phyloP scores from a whole-genome alignment of 768 basidiomycete species.

The Panellus pusillus region DNA sequence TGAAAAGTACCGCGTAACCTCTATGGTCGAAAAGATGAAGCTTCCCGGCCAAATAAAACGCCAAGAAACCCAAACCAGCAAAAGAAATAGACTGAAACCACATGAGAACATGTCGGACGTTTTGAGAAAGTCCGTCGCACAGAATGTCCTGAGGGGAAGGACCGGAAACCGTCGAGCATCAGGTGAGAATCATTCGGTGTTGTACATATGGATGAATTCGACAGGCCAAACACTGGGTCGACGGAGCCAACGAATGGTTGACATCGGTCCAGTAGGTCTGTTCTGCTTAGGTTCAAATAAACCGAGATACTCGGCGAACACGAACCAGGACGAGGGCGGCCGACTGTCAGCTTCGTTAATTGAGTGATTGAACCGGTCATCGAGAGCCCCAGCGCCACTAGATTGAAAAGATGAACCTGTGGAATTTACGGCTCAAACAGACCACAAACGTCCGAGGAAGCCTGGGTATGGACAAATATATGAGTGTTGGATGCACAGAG shows the following conservation, averaged over 20 bases:
- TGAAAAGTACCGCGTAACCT: conserved; percentile 62
- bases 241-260: conserved; percentile 61
- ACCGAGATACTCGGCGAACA: not conserved
- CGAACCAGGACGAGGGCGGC: conserved; percentile 82
- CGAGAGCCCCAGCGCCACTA: conserved; percentile 72
- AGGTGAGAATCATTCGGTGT: conserved; percentile 58
- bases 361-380: conserved; percentile 84
- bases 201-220: conserved; percentile 78
- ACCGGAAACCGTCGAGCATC: conserved; percentile 76
- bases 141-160: conserved; percentile 91
- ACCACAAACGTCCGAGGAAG: conserved; percentile 40
- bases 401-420: conserved; percentile 6
- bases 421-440: not conserved
- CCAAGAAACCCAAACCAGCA: conserved; percentile 86
- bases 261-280: conserved; percentile 72
- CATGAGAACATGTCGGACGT: not conserved
- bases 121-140: conserved; percentile 54
- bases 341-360: conserved; percentile 82
- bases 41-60: conserved; percentile 90
- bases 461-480: conserved; percentile 24
- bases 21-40: conserved; percentile 84
- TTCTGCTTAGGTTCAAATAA: not conserved
- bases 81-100: conserved; percentile 46
- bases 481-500: not conserved
- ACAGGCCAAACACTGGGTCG: conserved; percentile 73